Base-by-base conservation (phyloP, 2,329 filamentous ascomycete species). In the Calonectria henricotiae region DNA sequence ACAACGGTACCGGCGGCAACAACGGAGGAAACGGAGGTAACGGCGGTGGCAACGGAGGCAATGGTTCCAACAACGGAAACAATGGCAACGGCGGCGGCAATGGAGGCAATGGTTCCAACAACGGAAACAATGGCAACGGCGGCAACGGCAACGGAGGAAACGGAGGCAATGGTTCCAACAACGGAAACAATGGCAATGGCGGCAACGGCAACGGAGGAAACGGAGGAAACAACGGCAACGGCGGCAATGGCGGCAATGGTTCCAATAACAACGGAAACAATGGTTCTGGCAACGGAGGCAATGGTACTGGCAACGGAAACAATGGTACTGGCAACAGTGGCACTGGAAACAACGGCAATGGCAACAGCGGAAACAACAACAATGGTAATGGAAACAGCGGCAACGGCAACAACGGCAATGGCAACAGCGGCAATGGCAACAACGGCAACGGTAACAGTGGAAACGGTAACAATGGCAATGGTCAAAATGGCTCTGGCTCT, bases 401-500 rank as follows among this genome's bases (percentile, higher is more conserved):
- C 7, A 44, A 72, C 46, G 58, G 61, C 20, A 67, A 67, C 27
- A 41, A 12, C 11, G 44, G 44, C 23, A 47, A 23, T 15, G 49
- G 49, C 0, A 37, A 37, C 0, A 80, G 84, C 39, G 44, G 39
- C 49, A 63, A 61, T 32, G 44, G 13, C 15, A 5, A 27, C 5
- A 32, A 9, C 6, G 47, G 47, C 15, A n/a, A n/a, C 6, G 47
- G 47, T 27, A 17, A 46, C 2, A 47, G 5, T 13, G 44, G 44
- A 13, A 47, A 12, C 27, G 49, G 49, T 20, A 15, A 15, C 9
- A 3, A 4, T 39, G 41, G 60, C 23, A 35, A 5, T 11, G 62
- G 35, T 1, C 20, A 20, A 20, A 86, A 85, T 0, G 30, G 30
- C 30, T 73, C 77, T 80, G 1, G 87, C 85, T 17, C 4, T n/a